Base-by-base conservation (phyloP, 352 stramenopile species). In the Phytophthora agathidicida region DNA sequence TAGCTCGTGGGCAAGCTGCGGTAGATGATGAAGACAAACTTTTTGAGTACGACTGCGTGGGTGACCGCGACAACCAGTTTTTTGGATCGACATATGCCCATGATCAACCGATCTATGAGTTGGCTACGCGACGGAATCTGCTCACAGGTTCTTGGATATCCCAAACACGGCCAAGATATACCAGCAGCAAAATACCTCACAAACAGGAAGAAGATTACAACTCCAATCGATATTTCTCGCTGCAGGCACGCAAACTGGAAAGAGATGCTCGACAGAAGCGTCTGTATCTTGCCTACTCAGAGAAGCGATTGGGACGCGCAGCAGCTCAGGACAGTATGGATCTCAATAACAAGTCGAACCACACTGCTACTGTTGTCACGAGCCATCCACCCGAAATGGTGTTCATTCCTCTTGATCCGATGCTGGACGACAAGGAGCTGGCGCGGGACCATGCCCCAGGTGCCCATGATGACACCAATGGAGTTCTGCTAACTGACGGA, bases 281-380 rank as follows among this genome's bases (percentile, higher is more conserved):
- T 28, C 33, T 91, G 10, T 82, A 84, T 56, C 50, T 93, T 28
- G 84, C 84, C 5, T 92, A 92, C 51, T 92, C 81, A 2, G 63
- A 91, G 24, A 85, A 82, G 38, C 67, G 83, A 5, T 35, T 80
- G 17, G 45, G 49, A 20, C 68, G 69, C 2, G 50, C 45, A 5
- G 33, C 22, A 22, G 24, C 36, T 46, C 17, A 42, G 30, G 13
- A 39, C 27, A 26, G 43, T 41, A 27, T 42, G 50, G 30, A 16
- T 26, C 16, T 10, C 16, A 19, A n/a, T 20, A 19, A 56, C 14
- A 17, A 52, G 53, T 28, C 17, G 7, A n/a, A 31, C 20, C 35
- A 28, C 17, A 30, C 2, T 54, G 36, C 11, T 33, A 46, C 11
- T 14, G 8, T 7, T 7, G 33, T 36, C 19, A 16, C 28, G 20